A percentile compares a stretch with the other conserved stretches of the same genome.
phyloP scores from a whole-genome alignment of 2,329 filamentous ascomycete genomes.

The Grosmannia clavigera region DNA sequence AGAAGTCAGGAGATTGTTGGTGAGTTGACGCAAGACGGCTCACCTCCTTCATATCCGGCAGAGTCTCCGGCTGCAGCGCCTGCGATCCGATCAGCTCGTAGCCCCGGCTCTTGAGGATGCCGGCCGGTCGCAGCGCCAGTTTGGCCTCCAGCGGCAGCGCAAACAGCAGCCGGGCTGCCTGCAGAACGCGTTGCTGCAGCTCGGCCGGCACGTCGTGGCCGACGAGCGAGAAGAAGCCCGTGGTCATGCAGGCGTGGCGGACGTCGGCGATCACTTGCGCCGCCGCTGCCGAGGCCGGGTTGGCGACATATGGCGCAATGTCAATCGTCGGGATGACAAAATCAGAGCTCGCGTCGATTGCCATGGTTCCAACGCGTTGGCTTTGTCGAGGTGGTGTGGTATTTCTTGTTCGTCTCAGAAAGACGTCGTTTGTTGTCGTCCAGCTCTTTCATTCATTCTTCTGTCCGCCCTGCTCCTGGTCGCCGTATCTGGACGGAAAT shows the following conservation, averaged over 20 bases:
- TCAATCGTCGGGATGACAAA: slow-evolving; percentile 20
- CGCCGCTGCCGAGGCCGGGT: slow-evolving; percentile 16
- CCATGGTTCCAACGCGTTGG: neutral
- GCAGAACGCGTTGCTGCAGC: slow-evolving; percentile 13
- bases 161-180: slow-evolving; percentile 31
- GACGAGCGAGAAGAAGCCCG: slow-evolving; percentile 19
- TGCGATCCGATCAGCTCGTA: slow-evolving; percentile 36
- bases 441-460: neutral
- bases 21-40: neutral
- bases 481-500: neutral
- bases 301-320: slow-evolving; percentile 19
- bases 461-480: neutral
- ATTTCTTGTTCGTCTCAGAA: neutral
- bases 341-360: neutral
- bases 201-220: slow-evolving; percentile 16
- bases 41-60: slow-evolving; percentile 28
- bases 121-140: slow-evolving; percentile 21
- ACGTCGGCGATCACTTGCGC: slow-evolving; percentile 20
- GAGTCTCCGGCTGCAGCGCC: slow-evolving; percentile 28
- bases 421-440: neutral
- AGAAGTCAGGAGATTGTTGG: neutral
- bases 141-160: slow-evolving; percentile 32
- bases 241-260: slow-evolving; percentile 19
- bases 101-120: slow-evolving; percentile 25
- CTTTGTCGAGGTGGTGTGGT: neutral